These are phyloP conservation scores for Exophiala mesophila DNA, from an alignment of 2,329 filamentous ascomycete species.

Conservation along the genomic window DNA sequence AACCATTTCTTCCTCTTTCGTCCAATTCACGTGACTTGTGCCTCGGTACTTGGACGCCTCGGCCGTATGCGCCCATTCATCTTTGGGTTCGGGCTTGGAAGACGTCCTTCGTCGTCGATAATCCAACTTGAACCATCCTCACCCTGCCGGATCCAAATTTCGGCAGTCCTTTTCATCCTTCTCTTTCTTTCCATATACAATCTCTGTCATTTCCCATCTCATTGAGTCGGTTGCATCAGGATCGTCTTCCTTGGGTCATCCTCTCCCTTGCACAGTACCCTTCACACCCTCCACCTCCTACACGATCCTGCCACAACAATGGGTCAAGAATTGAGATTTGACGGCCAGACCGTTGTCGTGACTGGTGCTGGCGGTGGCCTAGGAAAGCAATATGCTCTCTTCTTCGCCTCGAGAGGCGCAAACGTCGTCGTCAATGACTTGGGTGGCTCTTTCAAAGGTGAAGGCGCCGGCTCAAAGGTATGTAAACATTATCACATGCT, in stretches of 20 bases:
- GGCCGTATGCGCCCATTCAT: no score
- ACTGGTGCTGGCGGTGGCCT: slow-evolving; percentile 80
- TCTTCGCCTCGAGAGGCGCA: slow-evolving; percentile 87
- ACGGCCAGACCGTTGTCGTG: slow-evolving; percentile 83
- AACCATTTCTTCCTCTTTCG: no score
- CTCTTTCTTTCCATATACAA: neutral
- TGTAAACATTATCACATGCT: slow-evolving; percentile 32
- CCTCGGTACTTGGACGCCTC: slow-evolving; percentile 4
- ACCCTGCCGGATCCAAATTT: neutral
- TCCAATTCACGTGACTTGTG: neutral
- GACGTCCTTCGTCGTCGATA: no score
- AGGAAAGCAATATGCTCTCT: slow-evolving; percentile 76
- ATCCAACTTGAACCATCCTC: neutral
- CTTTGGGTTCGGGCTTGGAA: no score
- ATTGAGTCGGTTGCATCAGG: neutral
- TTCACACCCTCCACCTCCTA: neutral
- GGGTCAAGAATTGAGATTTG: slow-evolving; percentile 73
- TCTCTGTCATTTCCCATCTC: neutral
- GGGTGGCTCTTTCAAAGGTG: slow-evolving; percentile 86
- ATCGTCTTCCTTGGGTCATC: no score
- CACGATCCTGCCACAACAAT: slow-evolving; percentile 16
- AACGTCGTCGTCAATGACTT: slow-evolving; percentile 97
- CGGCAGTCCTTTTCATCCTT: neutral
- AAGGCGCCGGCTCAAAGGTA: slow-evolving; percentile 83
- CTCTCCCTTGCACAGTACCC: no score